Percentiles rank a stretch among this genome's conserved stretches.
These are phyloP conservation scores for Globisporangium radiosum DNA, from an alignment of 352 stramenopile genomes.

Conservation along the genomic window DNA sequence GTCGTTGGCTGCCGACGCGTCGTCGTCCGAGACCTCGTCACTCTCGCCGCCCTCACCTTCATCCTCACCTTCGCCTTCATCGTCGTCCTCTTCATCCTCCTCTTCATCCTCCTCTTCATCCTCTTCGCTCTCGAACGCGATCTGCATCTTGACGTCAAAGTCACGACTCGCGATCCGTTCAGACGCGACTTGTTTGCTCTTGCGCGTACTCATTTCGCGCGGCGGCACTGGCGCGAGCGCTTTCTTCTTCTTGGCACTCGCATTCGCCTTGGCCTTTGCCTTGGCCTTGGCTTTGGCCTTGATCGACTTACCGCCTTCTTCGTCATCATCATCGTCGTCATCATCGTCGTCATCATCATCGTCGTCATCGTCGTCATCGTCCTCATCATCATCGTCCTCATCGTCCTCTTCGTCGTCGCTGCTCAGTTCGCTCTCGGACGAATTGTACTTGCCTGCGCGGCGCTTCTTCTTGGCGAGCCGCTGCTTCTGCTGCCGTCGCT, in stretches of 20 bases:
- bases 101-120: background rate
- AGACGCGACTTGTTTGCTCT: slow-evolving; percentile 50
- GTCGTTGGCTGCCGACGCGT: background rate
- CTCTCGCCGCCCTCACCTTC: slow-evolving; percentile 8
- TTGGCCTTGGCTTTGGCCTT: too few species aligned
- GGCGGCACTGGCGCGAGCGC: slow-evolving; percentile 8
- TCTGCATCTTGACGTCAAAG: slow-evolving; percentile 51
- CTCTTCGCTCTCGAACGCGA: slow-evolving; percentile 38
- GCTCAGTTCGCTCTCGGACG: slow-evolving; percentile 12
- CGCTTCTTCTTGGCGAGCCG: slow-evolving; percentile 26
- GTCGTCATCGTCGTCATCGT: slow-evolving; percentile 2
- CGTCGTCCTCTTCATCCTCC: slow-evolving; percentile 22
- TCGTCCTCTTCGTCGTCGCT: slow-evolving; percentile 24
- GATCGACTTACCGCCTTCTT: background rate
- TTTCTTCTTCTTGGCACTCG: slow-evolving; percentile 8
- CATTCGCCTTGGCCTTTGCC: background rate
- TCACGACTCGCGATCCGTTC: slow-evolving; percentile 55
- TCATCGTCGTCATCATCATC: too few species aligned
- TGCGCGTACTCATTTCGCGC: slow-evolving; percentile 37
- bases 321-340: too few species aligned
- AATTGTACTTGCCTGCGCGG: slow-evolving; percentile 15
- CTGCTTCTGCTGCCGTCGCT: slow-evolving; percentile 33
- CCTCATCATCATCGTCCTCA: slow-evolving; percentile 4
- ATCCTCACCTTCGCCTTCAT: slow-evolving; percentile 12
- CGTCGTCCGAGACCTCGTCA: slow-evolving; percentile 1